Evolutionary conservation across 169 alveolate genomes (phyloP), one percentile per base, ranked within the genome.

Genomic region (Cyclospora cayetanensis): DNA sequence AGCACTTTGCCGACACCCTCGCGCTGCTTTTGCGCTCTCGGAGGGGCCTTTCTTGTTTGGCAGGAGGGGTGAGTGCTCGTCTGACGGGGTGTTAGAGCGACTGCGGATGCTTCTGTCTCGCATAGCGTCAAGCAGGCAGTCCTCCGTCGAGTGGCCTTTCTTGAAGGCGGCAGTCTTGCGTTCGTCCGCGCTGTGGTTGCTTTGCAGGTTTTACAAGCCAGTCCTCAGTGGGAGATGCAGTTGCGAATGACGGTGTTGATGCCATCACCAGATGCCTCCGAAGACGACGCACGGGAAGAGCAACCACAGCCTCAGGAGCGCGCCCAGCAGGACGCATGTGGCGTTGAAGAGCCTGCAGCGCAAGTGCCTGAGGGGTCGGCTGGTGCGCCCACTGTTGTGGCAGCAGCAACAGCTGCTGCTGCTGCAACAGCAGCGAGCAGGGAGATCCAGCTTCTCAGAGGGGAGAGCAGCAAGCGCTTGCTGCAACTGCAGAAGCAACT

Each of bases 401-500:
- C 77, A 1, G 77, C 25, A 12, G 43, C 77, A 29, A 22, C 77
- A 9, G 55, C 55, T 46, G 55, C 22, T 46, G 55, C 7, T 46
- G 55, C 55, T 46, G 55, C 55, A 9, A 15, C 55, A 9, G 55
- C 55, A 46, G 7, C 22, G 22, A 46, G 55, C 55, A 46, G 15
- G 15, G 55, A 7, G 55, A n/a, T n/a, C n/a, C n/a, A n/a, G n/a
- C n/a, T n/a, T n/a, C n/a, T n/a, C n/a, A n/a, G n/a, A n/a, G n/a
- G n/a, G n/a, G n/a, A n/a, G n/a, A n/a, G n/a, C n/a, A n/a, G n/a
- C n/a, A n/a, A n/a, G n/a, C n/a, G n/a, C n/a, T n/a, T n/a, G 55
- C 55, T 65, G 77, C 77, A 65, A 42, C 77, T 12, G 77, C 77
- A n/a, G 77, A 37, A 65, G 77, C 77, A 27, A 42, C 77, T n/a